phyloP scores from a whole-genome alignment of 768 basidiomycete genomes.

The Pulveroboletus sp. region DNA sequence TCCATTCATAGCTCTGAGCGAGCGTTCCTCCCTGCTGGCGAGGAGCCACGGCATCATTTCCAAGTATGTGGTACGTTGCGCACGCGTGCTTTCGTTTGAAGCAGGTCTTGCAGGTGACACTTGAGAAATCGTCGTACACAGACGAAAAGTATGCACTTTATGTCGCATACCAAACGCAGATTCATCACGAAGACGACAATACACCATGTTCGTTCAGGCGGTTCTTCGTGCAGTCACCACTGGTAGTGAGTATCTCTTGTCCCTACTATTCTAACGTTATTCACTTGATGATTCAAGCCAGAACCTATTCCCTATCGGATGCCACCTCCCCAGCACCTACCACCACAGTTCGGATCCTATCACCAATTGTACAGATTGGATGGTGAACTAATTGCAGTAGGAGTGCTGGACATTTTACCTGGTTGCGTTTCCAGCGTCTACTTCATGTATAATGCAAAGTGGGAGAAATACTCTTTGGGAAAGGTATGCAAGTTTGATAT shows the following conservation, averaged over 20 bases:
- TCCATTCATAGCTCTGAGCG: slow-evolving; percentile 57
- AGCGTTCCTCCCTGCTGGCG: slow-evolving; percentile 24
- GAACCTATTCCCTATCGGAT: slow-evolving; percentile 57
- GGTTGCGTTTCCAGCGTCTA: slow-evolving; percentile 80
- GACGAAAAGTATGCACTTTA: slow-evolving; percentile 79
- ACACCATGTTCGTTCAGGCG: slow-evolving; percentile 50
- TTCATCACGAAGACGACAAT: slow-evolving; percentile 67
- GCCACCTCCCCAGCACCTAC: slow-evolving; percentile 52
- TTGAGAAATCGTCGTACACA: slow-evolving; percentile 75
- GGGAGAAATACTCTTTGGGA: slow-evolving; percentile 68
- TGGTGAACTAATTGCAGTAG: slow-evolving; percentile 76
- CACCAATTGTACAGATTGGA: slow-evolving; percentile 87
- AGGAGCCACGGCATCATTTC: slow-evolving; percentile 47
- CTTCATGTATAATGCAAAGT: slow-evolving; percentile 79
- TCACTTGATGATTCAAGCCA: slow-evolving; percentile 34
- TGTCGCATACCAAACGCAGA: slow-evolving; percentile 66
- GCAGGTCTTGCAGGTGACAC: slow-evolving; percentile 45
- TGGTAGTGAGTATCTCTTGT: slow-evolving; percentile 46
- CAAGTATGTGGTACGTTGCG: slow-evolving; percentile 39
- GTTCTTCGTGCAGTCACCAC: slow-evolving; percentile 78
- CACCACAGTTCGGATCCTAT: slow-evolving; percentile 82
- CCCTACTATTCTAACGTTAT: background rate
- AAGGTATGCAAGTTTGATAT: slow-evolving; percentile 45
- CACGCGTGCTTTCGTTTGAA: background rate
- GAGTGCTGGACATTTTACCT: slow-evolving; percentile 87